Evolutionary conservation across 768 basidiomycete genomes (phyloP).

Genomic region (Mycena olivaceomarginata): DNA sequence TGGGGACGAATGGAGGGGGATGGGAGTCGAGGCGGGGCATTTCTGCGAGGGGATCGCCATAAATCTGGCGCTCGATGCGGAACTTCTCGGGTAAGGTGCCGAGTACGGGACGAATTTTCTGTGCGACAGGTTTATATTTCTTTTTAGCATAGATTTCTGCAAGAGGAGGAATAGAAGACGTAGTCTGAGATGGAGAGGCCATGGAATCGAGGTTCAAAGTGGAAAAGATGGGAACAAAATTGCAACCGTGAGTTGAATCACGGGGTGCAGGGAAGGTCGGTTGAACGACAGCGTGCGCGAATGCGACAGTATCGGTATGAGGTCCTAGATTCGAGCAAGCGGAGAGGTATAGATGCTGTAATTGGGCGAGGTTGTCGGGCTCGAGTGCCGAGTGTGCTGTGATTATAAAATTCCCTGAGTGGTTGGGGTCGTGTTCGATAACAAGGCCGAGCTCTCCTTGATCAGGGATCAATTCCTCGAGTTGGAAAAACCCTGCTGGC

Average conservation of each 20-base stretch:
- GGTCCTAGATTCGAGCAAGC: conserved; percentile 28
- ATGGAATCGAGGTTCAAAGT: not conserved
- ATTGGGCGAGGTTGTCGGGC: conserved; percentile 13
- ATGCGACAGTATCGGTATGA: conserved; percentile 10
- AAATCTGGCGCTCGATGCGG: conserved; percentile 39
- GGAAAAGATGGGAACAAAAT: not conserved
- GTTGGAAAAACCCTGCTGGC: too few relatives aligned
- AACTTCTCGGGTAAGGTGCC: conserved; percentile 45
- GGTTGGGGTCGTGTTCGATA: too few relatives aligned
- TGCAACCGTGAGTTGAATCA: conserved; percentile 32
- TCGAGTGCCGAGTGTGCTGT: conserved; percentile 5
- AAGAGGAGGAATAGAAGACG: not conserved
- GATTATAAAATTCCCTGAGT: too few relatives aligned
- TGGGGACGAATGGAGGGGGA: conserved; percentile 26
- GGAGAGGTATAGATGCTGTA: conserved; percentile 22
- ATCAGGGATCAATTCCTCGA: too few relatives aligned
- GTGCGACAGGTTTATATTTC: conserved; percentile 16
- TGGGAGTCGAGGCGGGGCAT: conserved; percentile 37
- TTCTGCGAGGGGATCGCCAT: conserved; percentile 42
- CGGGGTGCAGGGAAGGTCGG: conserved; percentile 17
- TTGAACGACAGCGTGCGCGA: conserved; percentile 30
- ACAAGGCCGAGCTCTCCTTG: too few relatives aligned
- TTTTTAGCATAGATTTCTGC: conserved; percentile 32
- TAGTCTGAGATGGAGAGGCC: not conserved
- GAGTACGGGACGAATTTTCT: conserved; percentile 43